These are phyloP conservation scores for Melaleuca quinquenervia DNA, from an alignment of 345 rosid genomes.

Conservation along the genomic window DNA sequence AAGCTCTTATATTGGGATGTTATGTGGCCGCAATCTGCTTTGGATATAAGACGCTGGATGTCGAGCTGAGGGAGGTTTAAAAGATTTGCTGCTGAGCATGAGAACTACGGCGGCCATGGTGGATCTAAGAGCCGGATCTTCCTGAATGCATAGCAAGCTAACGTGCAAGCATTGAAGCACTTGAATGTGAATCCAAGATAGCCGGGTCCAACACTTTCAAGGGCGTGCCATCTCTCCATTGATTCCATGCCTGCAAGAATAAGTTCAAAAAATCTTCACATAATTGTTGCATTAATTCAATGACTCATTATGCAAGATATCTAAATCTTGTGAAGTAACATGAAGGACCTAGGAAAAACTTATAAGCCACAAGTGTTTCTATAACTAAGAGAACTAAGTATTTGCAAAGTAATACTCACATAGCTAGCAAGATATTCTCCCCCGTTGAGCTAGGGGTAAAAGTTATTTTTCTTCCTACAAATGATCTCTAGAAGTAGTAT, in stretches of 20 bases:
- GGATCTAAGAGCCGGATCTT: conserved; percentile 10
- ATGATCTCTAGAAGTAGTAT: neutral
- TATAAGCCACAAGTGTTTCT: neutral
- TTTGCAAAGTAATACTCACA: too few species aligned
- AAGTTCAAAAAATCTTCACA: neutral
- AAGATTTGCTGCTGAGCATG: conserved; percentile 9
- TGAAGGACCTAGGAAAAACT: neutral
- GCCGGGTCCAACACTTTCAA: conserved; percentile 6
- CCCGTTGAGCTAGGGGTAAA: too few species aligned
- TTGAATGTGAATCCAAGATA: conserved; percentile 3
- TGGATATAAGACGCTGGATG: conserved; percentile 6
- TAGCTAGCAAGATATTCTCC: neutral
- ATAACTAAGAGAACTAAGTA: too few species aligned
- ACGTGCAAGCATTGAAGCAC: conserved; percentile 17
- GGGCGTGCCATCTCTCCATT: conserved; percentile 6
- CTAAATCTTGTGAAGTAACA: neutral
- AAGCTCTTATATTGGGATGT: neutral
- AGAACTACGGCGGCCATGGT: conserved; percentile 7
- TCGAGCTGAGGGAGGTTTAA: neutral
- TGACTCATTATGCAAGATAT: neutral
- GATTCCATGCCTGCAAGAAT: conserved; percentile 18
- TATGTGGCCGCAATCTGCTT: neutral
- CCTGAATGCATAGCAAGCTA: conserved; percentile 20
- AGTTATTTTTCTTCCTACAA: neutral
- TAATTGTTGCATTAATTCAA: neutral